Base-by-base conservation (phyloP, 148 eudicot species). In the Camellia lanceoleosa region DNA sequence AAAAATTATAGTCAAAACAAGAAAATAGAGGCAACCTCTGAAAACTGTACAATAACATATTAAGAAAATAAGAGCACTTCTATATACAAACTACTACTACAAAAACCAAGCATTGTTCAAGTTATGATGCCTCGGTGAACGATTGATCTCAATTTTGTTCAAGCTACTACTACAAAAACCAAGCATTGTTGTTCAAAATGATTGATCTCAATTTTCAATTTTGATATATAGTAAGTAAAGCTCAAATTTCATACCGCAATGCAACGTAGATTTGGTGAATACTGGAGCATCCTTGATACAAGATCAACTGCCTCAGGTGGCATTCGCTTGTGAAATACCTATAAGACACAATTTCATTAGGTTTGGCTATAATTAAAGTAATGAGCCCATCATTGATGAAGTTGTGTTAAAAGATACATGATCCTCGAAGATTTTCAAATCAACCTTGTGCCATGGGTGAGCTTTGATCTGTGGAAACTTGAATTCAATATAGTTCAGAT, bases 361-460 rank as follows among this genome's bases (percentile, higher is more conserved):
- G 62, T 49, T 84, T 55, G 80, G 30, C 38, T 67, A 52, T 49
- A 44, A 76, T 0, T 19, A 54, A 69, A 71, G 23, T 20, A 64
- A 44, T 62, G 38, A 5, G 30, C 41, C 5, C 52, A 42, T 4
- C 61, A 38, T 56, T 7, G 7, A 51, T 5, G 43, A 52, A 78
- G 18, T 46, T n/a, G 7, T 67, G 49, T 49, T 11, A 47, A 83
- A 30, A 46, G 75, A 64, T 72, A 19, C 20, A 19, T 54, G 5
- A 6, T 44, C 5, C 52, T 6, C 16, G 18, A 62, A 6, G 19
- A 71, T 19, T 51, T 81, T 60, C 18, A 3, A 20, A 74, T 70
- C 42, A 68, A 96, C 99, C 97, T 96, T 96, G 88, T 96, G 98
- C 99, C 98, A 96, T 4, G 99, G 98, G 84, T 95, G 97, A 80